These are phyloP conservation scores for Alopecurus myosuroides DNA, from an alignment of 176 grass and related monocot species.

Conservation along the genomic window DNA sequence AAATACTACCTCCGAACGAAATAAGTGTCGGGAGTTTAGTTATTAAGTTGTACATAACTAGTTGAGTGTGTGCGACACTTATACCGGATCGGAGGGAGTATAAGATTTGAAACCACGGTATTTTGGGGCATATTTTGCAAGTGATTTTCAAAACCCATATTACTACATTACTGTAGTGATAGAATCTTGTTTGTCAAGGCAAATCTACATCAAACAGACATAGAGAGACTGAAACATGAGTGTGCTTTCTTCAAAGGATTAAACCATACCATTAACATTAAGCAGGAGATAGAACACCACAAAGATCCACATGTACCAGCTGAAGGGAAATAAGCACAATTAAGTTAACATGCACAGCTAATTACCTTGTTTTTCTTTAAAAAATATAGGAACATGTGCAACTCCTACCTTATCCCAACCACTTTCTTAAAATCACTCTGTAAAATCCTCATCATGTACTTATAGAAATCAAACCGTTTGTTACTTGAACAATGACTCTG, in stretches of 20 bases:
- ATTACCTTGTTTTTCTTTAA: neutral
- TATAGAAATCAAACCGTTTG: conserved; percentile 57
- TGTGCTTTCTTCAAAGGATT: neutral
- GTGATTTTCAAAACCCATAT: too few relatives aligned
- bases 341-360: neutral
- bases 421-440: conserved; percentile 94
- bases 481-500: conserved; percentile 65
- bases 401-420: conserved; percentile 76
- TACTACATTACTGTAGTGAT: too few relatives aligned
- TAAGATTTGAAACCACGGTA: too few relatives aligned
- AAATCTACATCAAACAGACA: too few relatives aligned
- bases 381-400: neutral
- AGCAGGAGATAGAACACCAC: conserved; percentile 81
- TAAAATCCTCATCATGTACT: conserved; percentile 74
- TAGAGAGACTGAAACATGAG: neutral
- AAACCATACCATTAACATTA: conserved; percentile 73
- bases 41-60: too few relatives aligned
- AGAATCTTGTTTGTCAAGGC: too few relatives aligned
- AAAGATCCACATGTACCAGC: conserved; percentile 90
- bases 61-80: too few relatives aligned
- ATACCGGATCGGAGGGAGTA: too few relatives aligned
- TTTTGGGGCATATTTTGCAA: too few relatives aligned
- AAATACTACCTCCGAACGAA: too few relatives aligned
- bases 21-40: too few relatives aligned
- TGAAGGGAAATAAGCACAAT: conserved; percentile 28